Evolutionary conservation across 208 protist genomes (phyloP).

Genomic region (Crithidia expoeki): DNA sequence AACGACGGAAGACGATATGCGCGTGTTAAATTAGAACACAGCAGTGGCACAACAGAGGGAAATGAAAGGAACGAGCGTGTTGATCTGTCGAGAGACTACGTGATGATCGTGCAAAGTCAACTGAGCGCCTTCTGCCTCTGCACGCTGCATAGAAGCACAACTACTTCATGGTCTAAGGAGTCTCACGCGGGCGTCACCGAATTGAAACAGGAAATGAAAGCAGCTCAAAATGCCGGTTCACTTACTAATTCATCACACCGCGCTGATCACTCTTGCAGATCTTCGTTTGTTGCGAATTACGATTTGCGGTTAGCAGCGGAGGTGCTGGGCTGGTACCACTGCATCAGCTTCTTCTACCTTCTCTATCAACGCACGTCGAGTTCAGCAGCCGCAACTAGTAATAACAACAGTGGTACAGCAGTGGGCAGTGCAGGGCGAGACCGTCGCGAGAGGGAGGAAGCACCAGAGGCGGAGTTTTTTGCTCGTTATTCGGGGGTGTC

Average conservation of each 20-base stretch:
- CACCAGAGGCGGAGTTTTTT: background rate
- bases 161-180: background rate
- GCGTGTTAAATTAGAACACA: background rate
- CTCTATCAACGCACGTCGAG: constrained; percentile 11
- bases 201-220: background rate
- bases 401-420: background rate
- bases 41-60: background rate
- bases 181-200: background rate
- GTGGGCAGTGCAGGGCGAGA: background rate
- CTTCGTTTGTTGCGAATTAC: constrained; percentile 16
- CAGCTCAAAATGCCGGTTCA: too few species aligned
- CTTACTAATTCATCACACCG: background rate
- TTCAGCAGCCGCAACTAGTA: background rate
- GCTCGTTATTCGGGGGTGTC: background rate
- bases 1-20: background rate
- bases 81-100: background rate
- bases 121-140: constrained; percentile 30
- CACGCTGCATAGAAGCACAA: background rate
- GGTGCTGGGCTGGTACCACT: constrained; percentile 29
- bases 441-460: background rate
- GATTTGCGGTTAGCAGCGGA: constrained; percentile 23
- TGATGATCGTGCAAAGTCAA: constrained; percentile 20
- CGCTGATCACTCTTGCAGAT: background rate
- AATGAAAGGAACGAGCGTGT: background rate
- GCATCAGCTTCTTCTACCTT: constrained; percentile 26